Evolutionary conservation across 192 early-diverging fungal species (phyloP), one percentile per base, ranked within the genome.

Genomic region (Backusella mclennaniae): DNA sequence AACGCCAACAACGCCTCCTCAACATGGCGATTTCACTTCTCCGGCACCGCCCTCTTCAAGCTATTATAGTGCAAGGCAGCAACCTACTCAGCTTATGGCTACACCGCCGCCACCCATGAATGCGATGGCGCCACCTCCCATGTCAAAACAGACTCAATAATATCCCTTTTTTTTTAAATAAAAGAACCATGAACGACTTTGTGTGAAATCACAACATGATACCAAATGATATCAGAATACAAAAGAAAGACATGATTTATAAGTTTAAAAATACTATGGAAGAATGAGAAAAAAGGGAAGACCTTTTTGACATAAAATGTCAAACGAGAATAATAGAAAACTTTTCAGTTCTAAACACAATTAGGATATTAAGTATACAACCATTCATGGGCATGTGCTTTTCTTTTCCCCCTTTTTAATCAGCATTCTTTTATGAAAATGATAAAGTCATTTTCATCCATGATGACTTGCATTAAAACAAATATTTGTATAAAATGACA

Each of bases 11-110:
- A 31, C 56, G 14, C 2, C 56, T 1, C 56, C 56, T 9, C 56
- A 29, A 63, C 56, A 56, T 33, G 33, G 33, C 33, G 33, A 33
- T 7, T 17, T 87, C 26, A 84, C 89, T 66, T 39, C 84, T 42
- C 15, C 46, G 7, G 66, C 56, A 26, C 42, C 66, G 21, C 66
- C 75, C 74, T 39, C n/a, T 69, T 39, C 68, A 21, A 69, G 35
- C 3, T 69, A 69, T 23, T 69, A 69, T 41, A 69, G 68, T 69
- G 68, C 68, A 69, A 36, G 38, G n/a, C 68, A 69, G 35, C 56
- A 63, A 14, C 56, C 21, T 63, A 12, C 23, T 6, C 67, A 21
- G n/a, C 36, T 6, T 3, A 35, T 21, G 35, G 2, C 31, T 9
- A 35, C 67, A 8, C 67, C 67, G 41, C 68, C 68, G 11, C 35